phyloP scores from a whole-genome alignment of 352 stramenopile species.

The Globisporangium splendens region DNA sequence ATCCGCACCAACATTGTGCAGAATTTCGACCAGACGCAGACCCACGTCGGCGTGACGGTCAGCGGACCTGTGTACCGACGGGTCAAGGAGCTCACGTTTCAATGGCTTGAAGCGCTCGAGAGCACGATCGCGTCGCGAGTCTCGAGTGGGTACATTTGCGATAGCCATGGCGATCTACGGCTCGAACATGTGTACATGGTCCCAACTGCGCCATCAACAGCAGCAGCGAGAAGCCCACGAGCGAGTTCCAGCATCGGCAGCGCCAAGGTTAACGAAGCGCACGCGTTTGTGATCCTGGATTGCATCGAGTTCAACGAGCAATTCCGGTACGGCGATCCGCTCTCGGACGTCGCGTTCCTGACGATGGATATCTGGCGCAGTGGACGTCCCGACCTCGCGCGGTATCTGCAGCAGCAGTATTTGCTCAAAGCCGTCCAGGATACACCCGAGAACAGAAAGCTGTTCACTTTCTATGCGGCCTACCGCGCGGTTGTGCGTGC shows the following conservation, averaged over 20 bases:
- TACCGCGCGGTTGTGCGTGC: constrained; percentile 69
- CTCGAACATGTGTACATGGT: constrained; percentile 67
- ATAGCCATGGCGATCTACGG: constrained; percentile 63
- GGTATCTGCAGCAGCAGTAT: constrained; percentile 49
- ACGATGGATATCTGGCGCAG: constrained; percentile 68
- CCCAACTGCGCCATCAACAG: constrained; percentile 3
- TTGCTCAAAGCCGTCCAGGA: constrained; percentile 43
- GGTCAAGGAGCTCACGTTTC: constrained; percentile 51
- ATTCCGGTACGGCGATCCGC: constrained; percentile 63
- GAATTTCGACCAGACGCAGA: constrained; percentile 61
- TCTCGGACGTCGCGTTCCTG: constrained; percentile 66
- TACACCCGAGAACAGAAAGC: constrained; percentile 37
- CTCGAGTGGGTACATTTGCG: constrained; percentile 57
- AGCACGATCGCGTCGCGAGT: constrained; percentile 38
- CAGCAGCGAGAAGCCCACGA: not conserved
- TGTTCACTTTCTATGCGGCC: constrained; percentile 60
- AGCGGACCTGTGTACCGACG: constrained; percentile 41
- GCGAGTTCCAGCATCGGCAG: not conserved
- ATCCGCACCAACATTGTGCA: constrained; percentile 66
- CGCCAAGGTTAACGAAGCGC: not conserved
- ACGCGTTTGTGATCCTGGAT: constrained; percentile 54
- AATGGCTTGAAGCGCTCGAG: constrained; percentile 37
- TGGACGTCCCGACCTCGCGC: constrained; percentile 49
- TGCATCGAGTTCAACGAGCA: constrained; percentile 84
- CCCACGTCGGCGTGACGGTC: constrained; percentile 46